A percentile compares a stretch with the other conserved stretches of the same genome.
Conservation (phyloP, 495 filamentous ascomycete genomes). For the Podospora sp. region DNA sequence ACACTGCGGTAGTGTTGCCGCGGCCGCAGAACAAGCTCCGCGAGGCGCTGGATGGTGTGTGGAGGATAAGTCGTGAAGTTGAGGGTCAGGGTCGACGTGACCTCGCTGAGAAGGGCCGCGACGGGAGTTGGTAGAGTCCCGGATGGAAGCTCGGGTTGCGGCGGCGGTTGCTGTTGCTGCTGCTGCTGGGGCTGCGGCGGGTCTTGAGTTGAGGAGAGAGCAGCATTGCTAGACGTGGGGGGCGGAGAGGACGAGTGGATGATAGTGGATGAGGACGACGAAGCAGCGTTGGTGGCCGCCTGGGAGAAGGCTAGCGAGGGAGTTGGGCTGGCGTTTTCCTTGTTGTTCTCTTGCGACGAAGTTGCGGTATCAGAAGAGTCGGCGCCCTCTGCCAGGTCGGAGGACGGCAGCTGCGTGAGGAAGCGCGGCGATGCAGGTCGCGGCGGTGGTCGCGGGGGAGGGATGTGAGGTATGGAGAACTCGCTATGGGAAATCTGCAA, state of each 20-base stretch:
- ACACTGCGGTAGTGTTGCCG: conserved; percentile 77
- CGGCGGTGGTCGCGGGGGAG: conserved; percentile 33
- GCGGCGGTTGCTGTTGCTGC: conserved; percentile 18
- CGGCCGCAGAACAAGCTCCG: conserved; percentile 84
- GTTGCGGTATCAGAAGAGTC: conserved; percentile 37
- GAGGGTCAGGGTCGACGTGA: conserved; percentile 65
- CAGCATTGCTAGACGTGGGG: conserved; percentile 9
- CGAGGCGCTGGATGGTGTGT: conserved; percentile 88
- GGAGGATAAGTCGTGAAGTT: conserved; percentile 78
- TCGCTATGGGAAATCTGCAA: conserved; percentile 44
- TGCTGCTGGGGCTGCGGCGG: not conserved
- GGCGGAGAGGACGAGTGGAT: not conserved
- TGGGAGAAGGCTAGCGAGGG: conserved; percentile 18
- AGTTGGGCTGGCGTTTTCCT: conserved; percentile 46
- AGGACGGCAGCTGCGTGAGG: conserved; percentile 48
- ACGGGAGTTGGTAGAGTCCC: conserved; percentile 64
- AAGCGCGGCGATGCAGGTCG: conserved; percentile 46
- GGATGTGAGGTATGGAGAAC: conserved; percentile 49
- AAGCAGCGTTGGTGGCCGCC: conserved; percentile 20
- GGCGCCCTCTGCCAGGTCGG: conserved; percentile 51
- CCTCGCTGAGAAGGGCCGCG: conserved; percentile 62
- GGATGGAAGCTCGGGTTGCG: conserved; percentile 15
- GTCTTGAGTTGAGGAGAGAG: conserved; percentile 4
- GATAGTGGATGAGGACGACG: conserved; percentile 26
- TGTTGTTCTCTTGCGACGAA: conserved; percentile 53